Base-by-base conservation (phyloP, 345 rosid genomes). In the Gossypium longicalyx region DNA sequence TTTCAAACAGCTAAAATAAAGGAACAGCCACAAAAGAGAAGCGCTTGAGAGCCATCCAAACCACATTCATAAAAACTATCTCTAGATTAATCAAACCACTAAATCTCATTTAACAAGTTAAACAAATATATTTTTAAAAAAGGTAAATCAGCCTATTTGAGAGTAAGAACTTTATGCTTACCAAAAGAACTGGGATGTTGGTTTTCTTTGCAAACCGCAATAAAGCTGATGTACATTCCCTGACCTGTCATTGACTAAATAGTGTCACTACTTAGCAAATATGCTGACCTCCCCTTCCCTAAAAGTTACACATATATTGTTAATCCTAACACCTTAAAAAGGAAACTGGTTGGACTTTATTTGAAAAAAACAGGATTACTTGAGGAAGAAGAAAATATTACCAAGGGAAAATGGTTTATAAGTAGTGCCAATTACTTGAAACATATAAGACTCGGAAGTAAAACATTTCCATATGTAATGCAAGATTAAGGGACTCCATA, bases 121-220 rank as follows among this genome's bases (percentile, higher is more conserved):
- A 60, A 53, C 38, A 60, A 23, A 22, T 56, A 45, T 53, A 58
- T 3, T 44, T 15, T 22, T 7, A 23, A 38, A n/a, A 20, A 38
- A 3, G 49, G 1, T 38, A n/a, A 16, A 48, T 13, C 7, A 68
- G 22, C 58, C 44, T 9, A 25, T 68, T 49, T 49, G 15, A 25
- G 44, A 69, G 59, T 51, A 68, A 9, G 57, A 69, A 27, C 25
- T 51, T 51, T 17, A n/a, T 56, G 66, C 97, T 86, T 83, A 94
- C 97, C 95, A 94, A 80, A 81, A 94, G 82, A 74, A 94, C 93
- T 60, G 97, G 95, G 73, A 94, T 78, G 67, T 86, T 88, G 44
- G 98, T 88, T 77, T 82, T 86, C 84, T 92, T 94, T 8, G 98
- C 93, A 86, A 91, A 94, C 17, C 95, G 95, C 76, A 94, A 80